Evolutionary conservation across 768 basidiomycete species (phyloP).

Genomic region (Vararia minispora): DNA sequence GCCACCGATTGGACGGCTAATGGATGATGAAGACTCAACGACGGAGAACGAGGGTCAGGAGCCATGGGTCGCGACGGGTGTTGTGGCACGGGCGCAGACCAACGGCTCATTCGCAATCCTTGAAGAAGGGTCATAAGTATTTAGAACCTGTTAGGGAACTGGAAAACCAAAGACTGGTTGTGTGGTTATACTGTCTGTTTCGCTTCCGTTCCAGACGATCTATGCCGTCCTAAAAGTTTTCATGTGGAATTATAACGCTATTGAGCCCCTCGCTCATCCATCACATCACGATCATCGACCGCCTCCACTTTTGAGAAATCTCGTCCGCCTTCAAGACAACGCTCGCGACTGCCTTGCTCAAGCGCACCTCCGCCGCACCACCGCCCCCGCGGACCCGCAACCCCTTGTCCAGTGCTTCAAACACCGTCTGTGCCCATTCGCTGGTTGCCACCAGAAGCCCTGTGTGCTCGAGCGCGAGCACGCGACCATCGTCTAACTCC

Average conservation of each 20-base stretch:
- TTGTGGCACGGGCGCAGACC: constrained; percentile 22
- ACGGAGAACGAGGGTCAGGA: constrained; percentile 13
- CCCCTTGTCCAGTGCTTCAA: constrained; percentile 56
- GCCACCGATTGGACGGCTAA: constrained; percentile 53
- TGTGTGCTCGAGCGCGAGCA: constrained; percentile 67
- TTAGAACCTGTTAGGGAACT: too few relatives aligned
- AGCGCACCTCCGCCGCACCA: constrained; percentile 47
- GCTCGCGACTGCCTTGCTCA: constrained; percentile 66
- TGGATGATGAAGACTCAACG: constrained; percentile 29
- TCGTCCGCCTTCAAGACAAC: constrained; percentile 75
- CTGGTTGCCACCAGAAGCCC: constrained; percentile 55
- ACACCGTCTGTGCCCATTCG: constrained; percentile 73
- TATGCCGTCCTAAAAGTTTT: too few relatives aligned
- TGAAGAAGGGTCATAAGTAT: too few relatives aligned
- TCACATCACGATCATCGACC: constrained; percentile 42
- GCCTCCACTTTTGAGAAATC: constrained; percentile 54
- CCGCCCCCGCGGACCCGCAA: constrained; percentile 49
- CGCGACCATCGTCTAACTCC: constrained; percentile 67
- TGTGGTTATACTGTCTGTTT: too few relatives aligned
- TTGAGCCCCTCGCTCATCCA: too few relatives aligned
- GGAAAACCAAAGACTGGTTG: too few relatives aligned
- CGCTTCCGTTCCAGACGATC: too few relatives aligned
- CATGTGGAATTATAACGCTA: too few relatives aligned
- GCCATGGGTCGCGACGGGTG: constrained; percentile 21
- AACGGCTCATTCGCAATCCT: constrained; percentile 30